Percentiles rank a stretch among this genome's conserved stretches.
These are phyloP conservation scores for Chaetoceros tenuissimus DNA, from an alignment of 108 stramenopile genomes.

Conservation along the genomic window DNA sequence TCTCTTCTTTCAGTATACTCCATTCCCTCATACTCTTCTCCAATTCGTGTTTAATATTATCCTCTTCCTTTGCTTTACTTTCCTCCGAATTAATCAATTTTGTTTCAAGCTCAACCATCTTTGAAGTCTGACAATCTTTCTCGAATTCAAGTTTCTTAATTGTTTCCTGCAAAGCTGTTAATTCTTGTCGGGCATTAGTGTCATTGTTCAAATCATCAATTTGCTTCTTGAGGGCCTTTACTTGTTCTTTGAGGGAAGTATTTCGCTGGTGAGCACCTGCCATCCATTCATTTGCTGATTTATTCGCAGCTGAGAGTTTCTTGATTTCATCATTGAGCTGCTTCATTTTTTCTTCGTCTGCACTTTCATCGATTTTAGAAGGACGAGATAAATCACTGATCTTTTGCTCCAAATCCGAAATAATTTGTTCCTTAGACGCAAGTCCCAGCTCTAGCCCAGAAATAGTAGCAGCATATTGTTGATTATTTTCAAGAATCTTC, in stretches of 20 bases:
- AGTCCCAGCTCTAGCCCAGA: neutral
- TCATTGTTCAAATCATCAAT: conserved; percentile 13
- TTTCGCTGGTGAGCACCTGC: conserved; percentile 64
- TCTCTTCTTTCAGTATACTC: conserved; percentile 21
- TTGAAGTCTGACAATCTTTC: neutral
- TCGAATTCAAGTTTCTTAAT: neutral
- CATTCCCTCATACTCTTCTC: no score
- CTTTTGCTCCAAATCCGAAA: neutral
- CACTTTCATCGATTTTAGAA: no score
- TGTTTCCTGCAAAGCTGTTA: neutral
- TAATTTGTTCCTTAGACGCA: neutral
- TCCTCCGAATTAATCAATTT: neutral
- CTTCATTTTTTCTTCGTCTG: conserved; percentile 2
- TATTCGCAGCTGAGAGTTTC: conserved; percentile 40
- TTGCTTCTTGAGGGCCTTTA: conserved; percentile 22
- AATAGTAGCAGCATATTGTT: neutral
- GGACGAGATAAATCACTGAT: neutral
- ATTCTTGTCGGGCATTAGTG: conserved; percentile 1
- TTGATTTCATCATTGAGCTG: conserved; percentile 27
- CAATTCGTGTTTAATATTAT: conserved; percentile 1
- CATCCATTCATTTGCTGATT: conserved; percentile 74
- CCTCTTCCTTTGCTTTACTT: neutral
- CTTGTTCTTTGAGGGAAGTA: conserved; percentile 32
- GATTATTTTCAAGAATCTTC: neutral
- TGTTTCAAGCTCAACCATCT: conserved; percentile 7